Base-by-base conservation (phyloP, 176 grass and related monocot species). In the Phragmites australis region DNA sequence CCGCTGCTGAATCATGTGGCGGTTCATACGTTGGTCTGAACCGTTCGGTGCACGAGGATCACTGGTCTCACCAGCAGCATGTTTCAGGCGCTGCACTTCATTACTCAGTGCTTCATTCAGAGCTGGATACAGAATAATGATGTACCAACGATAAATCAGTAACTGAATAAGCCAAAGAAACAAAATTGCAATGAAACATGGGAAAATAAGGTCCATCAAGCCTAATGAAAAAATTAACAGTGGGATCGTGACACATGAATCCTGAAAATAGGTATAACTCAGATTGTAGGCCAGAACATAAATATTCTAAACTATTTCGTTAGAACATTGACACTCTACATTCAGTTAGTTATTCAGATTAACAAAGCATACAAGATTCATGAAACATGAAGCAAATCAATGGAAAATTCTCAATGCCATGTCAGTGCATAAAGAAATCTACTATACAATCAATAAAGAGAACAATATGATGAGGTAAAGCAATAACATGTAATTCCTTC, bases 21-120 rank as follows among this genome's bases (percentile, higher is more conserved):
- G 56, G 78, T 58, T 75, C 86, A 93, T 72, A 56, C 73, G 87
- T 48, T 70, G 72, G 4, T 87, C 77, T 65, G 77, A 76, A 85
- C 68, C 25, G 41, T 80, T 85, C 0, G 51, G 45, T 48, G 64
- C 54, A 68, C 66, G 83, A 84, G 55, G 74, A 60, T 87, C 80
- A 54, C n/a, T 86, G 29, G 84, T 62, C 85, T 92, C 90, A 61
- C 74, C 83, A 43, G 59, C 61, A 77, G 59, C 73, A 70, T 89
- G 54, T 83, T 85, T 97, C 71, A 89, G 78, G 77, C 86, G 81
- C 40, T 89, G 83, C 30, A 92, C 77, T 77, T 94, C 88, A 9
- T 62, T 69, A 50, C 8, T 43, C 76, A 97, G 81, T 48, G 87
- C 87, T 57, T 94, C 88, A 51, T 90, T 97, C 81, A 94, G 87